Base-by-base conservation (phyloP, 2,329 filamentous ascomycete genomes). In the Blumeriella jaapii region DNA sequence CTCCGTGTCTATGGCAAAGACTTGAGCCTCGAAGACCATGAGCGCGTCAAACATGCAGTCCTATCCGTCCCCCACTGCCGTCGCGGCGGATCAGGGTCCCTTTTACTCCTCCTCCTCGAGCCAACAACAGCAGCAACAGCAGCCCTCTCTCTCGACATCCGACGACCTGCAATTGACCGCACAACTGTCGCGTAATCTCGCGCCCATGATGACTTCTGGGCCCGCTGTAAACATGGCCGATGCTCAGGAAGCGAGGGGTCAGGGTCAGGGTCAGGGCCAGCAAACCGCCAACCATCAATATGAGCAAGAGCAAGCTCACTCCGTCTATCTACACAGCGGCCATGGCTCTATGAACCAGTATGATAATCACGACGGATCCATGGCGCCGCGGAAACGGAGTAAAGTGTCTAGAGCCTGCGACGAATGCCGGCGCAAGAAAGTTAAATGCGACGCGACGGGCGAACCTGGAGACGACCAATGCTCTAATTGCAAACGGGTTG, bases 381-480 rank as follows among this genome's bases (percentile, higher is more conserved):
- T 42, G 29, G 42, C 47, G 6, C 78, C 79, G 0, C 67, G 79
- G 43, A 91, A 91, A 56, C 69, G 85, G 40, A 82, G 80, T 5
- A 93, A 93, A 57, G 84, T 91, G 5, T 93, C 85, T 8, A 71
- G 85, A 23, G 86, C 85, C 2, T 94, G 85, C 51, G 85, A 94
- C 54, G 84, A 93, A 55, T 93, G 85, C 55, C 71, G 86, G 27
- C 72, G 85, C 36, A 93, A 93, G 60, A 93, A 89, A 64, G 84
- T 93, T 40, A 83, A 85, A 53, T 94, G 86, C 52, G 85, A 93
- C 60, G 82, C 84, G 4, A 71, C 74, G 41, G 78, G 78, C 6
- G 83, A 93, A 54, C 69, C 70, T 5, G 78, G 75, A 11, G 73
- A 81, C 12, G 72, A 77, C 39, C 77, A 80, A 5, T 94, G 86